Percentiles rank a stretch among this genome's conserved stretches.
These are phyloP conservation scores for Coemansia sp. DNA, from an alignment of 192 early-diverging fungal species.

Conservation along the genomic window DNA sequence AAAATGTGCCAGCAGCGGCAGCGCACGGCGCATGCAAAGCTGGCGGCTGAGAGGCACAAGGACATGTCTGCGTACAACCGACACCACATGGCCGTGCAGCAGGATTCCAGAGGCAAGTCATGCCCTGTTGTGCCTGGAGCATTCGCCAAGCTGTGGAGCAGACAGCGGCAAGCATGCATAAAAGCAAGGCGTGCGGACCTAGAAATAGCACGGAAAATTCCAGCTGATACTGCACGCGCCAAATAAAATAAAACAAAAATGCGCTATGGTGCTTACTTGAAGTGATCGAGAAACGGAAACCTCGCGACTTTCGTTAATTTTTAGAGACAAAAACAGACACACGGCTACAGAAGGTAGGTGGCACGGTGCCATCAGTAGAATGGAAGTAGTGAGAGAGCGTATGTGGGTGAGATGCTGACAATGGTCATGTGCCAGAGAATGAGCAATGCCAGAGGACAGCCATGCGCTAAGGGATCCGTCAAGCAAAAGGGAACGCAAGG, in stretches of 20 bases:
- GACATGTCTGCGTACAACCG: too few relatives aligned
- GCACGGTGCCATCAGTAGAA: not conserved
- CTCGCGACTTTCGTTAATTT: constrained; percentile 50
- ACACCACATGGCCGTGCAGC: too few relatives aligned
- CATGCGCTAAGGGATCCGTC: too few relatives aligned
- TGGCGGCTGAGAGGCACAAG: too few relatives aligned
- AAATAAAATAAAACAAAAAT: not conserved
- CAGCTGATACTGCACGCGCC: not conserved
- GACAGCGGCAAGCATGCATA: too few relatives aligned
- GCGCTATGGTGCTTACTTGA: constrained; percentile 26
- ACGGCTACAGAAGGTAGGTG: constrained; percentile 23
- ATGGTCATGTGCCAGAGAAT: not conserved
- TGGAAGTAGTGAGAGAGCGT: too few relatives aligned
- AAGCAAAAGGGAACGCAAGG: constrained; percentile 1
- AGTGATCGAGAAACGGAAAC: constrained; percentile 45
- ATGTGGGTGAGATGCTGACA: too few relatives aligned
- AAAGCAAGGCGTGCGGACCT: too few relatives aligned
- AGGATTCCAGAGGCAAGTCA: too few relatives aligned
- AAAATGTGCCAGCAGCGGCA: not conserved
- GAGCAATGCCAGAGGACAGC: too few relatives aligned
- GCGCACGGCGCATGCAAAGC: not conserved
- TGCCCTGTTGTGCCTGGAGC: too few relatives aligned
- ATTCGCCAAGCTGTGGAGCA: too few relatives aligned
- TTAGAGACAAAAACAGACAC: constrained; percentile 39
- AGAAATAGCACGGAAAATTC: constrained; percentile 1